Percentiles rank a stretch among this genome's conserved stretches.
Evolutionary conservation across 441 rosid genomes (phyloP).

Genomic region (Arabidopsis hybrid): DNA sequence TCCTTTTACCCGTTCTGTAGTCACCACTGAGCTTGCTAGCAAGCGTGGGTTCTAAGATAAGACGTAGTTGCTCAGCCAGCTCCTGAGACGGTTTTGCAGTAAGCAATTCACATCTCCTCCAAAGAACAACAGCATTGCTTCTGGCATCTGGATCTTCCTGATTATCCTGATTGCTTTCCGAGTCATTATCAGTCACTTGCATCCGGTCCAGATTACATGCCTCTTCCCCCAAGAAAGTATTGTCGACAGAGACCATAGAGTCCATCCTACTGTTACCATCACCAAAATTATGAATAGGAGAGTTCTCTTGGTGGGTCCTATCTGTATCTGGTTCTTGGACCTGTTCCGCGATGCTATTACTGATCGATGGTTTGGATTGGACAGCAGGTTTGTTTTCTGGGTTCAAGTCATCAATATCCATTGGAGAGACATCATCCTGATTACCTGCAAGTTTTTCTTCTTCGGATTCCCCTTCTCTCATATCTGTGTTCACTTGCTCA

Average conservation of each 20-base stretch:
- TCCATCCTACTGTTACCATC: constrained; percentile 53
- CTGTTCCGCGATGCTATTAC: constrained; percentile 55
- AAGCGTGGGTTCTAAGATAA: constrained; percentile 91
- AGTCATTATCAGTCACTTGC: constrained; percentile 55
- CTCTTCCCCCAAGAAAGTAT: constrained; percentile 55
- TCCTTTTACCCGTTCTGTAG: constrained; percentile 94
- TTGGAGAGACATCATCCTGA: constrained; percentile 56
- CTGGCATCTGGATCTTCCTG: constrained; percentile 59
- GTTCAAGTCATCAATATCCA: constrained; percentile 69
- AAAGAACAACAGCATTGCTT: constrained; percentile 59
- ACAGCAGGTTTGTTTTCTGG: constrained; percentile 53
- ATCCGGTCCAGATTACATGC: constrained; percentile 53
- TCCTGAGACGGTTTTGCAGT: constrained; percentile 91
- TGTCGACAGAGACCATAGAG: constrained; percentile 67
- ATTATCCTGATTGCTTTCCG: constrained; percentile 51
- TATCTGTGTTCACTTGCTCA: constrained; percentile 77
- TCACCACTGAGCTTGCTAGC: constrained; percentile 99
- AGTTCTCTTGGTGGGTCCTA: constrained; percentile 47
- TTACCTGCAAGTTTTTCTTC: constrained; percentile 55
- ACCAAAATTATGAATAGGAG: constrained; percentile 43
- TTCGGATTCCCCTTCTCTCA: constrained; percentile 56
- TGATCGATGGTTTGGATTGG: constrained; percentile 47
- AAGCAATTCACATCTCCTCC: constrained; percentile 88
- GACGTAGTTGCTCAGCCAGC: constrained; percentile 95
- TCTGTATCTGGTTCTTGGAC: constrained; percentile 51